Base-by-base conservation (phyloP, 2,329 filamentous ascomycete species). In the Gremmenia infestans region DNA sequence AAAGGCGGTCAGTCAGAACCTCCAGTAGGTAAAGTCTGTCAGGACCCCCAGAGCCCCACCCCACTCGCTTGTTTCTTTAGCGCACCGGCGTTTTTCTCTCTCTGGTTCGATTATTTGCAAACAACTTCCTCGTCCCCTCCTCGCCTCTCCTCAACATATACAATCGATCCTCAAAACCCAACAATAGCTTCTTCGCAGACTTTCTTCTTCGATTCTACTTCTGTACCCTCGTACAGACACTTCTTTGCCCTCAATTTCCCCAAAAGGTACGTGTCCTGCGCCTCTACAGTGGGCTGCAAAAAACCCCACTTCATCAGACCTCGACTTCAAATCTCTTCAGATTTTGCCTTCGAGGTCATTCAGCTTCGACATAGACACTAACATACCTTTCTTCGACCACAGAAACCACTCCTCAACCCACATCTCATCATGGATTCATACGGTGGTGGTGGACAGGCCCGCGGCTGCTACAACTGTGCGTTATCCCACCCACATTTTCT, bases 401-500 rank as follows among this genome's bases (percentile, higher is more conserved):
- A 63, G 51, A 63, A 60, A 35, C 14, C 53, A 19, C 54, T 48
- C 52, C 52, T 50, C 56, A 32, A 32, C 54, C 58, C 59, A 58
- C 53, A 42, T 57, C 43, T 55, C 52, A 65, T 23, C 43, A 70
- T 71, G 69, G 68, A 71, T 58, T 65, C 60, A 39, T 68, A 67
- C 62, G 64, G 64, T 57, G 61, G 64, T 57, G 61, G 56, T 56
- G 60, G 58, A 22, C 63, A 64, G 60, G 70, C 66, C 56, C 74
- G 75, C 62, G 73, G 72, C 61, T 79, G 76, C 72, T 79, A 77
- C 72, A 78, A 76, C 67, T 79, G 76, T 79, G 70, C 73, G 76
- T 78, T 63, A 61, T 48, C 49, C 48, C 45, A 28, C 40, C 14
- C 50, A 40, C 35, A 48, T 48, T 54, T 52, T 43, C 51, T 59